These are phyloP conservation scores for Penicillium sp. DNA, from an alignment of 2,329 filamentous ascomycete genomes.

Conservation along the genomic window DNA sequence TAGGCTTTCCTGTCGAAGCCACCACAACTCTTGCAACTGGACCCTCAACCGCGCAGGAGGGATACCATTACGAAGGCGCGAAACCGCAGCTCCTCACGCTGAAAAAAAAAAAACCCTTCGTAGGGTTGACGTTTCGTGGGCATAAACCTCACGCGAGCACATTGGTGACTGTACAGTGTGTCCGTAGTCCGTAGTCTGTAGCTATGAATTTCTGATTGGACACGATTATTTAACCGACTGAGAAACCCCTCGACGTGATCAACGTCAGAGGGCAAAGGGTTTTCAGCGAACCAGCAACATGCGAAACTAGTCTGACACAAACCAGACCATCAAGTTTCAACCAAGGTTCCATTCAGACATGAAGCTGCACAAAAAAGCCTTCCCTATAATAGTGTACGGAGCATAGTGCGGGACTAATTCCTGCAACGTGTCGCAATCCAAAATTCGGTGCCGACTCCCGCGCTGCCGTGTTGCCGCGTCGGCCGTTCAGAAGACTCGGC, in stretches of 20 bases:
- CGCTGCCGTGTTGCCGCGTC: constrained; percentile 21
- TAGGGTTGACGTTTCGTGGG: background rate
- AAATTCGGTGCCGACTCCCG: constrained; percentile 28
- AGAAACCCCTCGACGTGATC: background rate
- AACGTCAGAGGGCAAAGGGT: background rate
- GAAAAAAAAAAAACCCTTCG: background rate
- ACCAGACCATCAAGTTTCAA: background rate
- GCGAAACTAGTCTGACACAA: background rate
- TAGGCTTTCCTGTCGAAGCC: background rate
- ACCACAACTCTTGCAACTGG: background rate
- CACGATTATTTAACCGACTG: background rate
- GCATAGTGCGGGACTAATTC: background rate
- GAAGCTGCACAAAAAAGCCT: background rate
- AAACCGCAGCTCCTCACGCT: background rate
- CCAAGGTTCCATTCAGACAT: background rate
- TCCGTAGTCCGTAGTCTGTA: too few relatives aligned
- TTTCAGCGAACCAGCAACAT: background rate
- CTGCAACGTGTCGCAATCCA: constrained; percentile 1
- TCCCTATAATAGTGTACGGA: too few relatives aligned
- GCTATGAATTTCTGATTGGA: background rate
- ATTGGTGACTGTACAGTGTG: background rate
- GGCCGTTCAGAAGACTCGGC: constrained; percentile 14
- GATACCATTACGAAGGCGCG: background rate
- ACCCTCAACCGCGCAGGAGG: background rate
- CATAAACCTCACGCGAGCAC: background rate